These are phyloP conservation scores for Pseudozyma flocculosa DNA, from an alignment of 1,284 basidiomycete genomes.

Conservation along the genomic window DNA sequence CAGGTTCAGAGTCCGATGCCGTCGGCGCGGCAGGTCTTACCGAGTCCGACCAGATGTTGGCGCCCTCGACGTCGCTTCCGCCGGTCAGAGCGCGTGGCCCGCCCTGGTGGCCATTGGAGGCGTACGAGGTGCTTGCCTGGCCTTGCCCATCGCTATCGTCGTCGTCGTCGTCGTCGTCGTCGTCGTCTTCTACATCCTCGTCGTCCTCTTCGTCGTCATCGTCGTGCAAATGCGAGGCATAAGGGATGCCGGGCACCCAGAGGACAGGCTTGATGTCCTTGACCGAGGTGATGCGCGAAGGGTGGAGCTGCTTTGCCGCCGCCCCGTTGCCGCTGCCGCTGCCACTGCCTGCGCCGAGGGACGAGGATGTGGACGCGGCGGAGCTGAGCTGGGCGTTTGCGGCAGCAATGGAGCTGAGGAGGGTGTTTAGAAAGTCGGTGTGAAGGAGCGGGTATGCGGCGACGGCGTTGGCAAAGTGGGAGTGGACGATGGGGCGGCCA, in stretches of 20 bases:
- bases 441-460: slow-evolving; percentile 79
- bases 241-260: slow-evolving; percentile 41
- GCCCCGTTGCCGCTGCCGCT: background rate
- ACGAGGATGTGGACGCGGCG: slow-evolving; percentile 4
- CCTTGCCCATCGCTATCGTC: too few species aligned
- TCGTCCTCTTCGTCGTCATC: slow-evolving; percentile 14
- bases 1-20: too few species aligned
- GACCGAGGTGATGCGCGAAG: slow-evolving; percentile 23
- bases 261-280: slow-evolving; percentile 40
- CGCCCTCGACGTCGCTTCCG: slow-evolving; percentile 18
- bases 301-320: background rate
- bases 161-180: slow-evolving; percentile 9
- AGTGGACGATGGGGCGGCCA: slow-evolving; percentile 86
- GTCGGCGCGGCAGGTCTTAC: too few species aligned
- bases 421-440: slow-evolving; percentile 79
- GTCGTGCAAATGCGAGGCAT: slow-evolving; percentile 18
- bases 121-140: background rate
- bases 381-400: slow-evolving; percentile 27
- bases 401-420: slow-evolving; percentile 59
- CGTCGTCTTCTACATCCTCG: slow-evolving; percentile 12
- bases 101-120: too few species aligned
- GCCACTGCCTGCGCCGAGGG: background rate
- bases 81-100: too few species aligned
- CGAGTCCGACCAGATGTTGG: slow-evolving; percentile 39
- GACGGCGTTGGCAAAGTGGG: slow-evolving; percentile 78